Base-by-base conservation (phyloP, 2,329 filamentous ascomycete genomes). In the Ambrosiella beaveri region DNA sequence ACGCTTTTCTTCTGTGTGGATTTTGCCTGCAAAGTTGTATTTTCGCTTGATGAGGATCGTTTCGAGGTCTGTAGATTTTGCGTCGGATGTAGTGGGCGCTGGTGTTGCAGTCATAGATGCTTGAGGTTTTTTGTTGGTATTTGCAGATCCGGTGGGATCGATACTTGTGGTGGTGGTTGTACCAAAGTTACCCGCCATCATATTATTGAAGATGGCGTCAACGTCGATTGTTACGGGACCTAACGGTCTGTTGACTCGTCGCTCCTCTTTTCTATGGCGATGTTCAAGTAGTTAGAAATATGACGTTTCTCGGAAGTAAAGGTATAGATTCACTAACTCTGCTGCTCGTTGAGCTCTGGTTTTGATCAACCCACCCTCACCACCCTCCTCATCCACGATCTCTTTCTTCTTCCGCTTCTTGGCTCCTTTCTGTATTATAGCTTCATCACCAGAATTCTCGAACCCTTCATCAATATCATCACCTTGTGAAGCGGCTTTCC, bases 21-120 rank as follows among this genome's bases (percentile, higher is more conserved):
- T 75, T 64, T 84, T 80, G 37, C 85, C 85, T 40, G 85, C 85
- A 64, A 88, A 88, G 64, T 84, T 85, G 69, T 86, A 88, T 12
- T 79, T 83, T 37, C 83, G 80, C 64, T 82, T 85, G 61, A 88
- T 84, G 61, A 76, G 77, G 64, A 88, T 74, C 70, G 74, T 74
- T 4, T 70, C 67, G 1, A 69, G 63, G 4, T 66, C 53, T 1
- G 68, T 67, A 35, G 35, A 27, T 27, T 27, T 27, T 27, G 27
- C 3, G 3, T 27, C 27, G 27, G 27, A 27, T 27, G 27, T 27
- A 27, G 27, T 27, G 5, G 27, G 39, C 27, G 37, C 17, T 2
- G 52, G 36, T 13, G 35, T 39, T 9, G 17, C 11, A 3, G 53
- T 2, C 19, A 13, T 36, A 27, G 27, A 27, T 36, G 35, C 27